Base-by-base conservation (phyloP, 2,329 filamentous ascomycete genomes). In the Rhynchosporium agropyri region DNA sequence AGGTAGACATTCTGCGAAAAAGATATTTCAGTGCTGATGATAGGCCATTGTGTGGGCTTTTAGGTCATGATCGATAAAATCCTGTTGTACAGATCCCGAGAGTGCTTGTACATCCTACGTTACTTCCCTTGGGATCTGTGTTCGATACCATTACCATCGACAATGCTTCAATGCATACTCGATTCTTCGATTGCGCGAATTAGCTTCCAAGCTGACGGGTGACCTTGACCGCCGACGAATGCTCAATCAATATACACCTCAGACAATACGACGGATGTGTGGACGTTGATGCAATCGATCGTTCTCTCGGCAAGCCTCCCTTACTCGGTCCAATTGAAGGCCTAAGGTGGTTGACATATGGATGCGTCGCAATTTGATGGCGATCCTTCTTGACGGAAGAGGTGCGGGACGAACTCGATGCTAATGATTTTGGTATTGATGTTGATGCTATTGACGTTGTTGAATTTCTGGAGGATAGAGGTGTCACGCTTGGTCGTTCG, bases 31-130 rank as follows among this genome's bases (percentile, higher is more conserved):
- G 58, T 69, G 67, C 70, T 72, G 61, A 72, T 70, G 26, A 67
- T 61, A n/a, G 58, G 63, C 68, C 65, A 63, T 15, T 38, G 58
- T 43, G 48, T 58, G 65, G 66, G 68, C 62, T 59, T 36, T 64
- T 68, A 72, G 70, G 70, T 71, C 70, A 64, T 72, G 70, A 72
- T 71, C 67, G 20, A 54, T 33, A 58, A 64, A 53, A 43, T 65
- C 28, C 63, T 66, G 62, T 56, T 65, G 61, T 42, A 36, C 65
- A 48, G 62, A 61, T 58, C 31, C 54, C 40, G 54, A 66, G 60
- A 53, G 20, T n/a, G 43, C 43, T 26, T 26, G 43, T 36, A 36
- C 33, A 10, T n/a, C 26, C 48, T 43, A n/a, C 13, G 29, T 58
- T 57, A 38, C 33, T 63, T 63, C 45, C 58, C 60, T 66, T 65